Conservation (phyloP, 2,329 filamentous ascomycete genomes). For the Thermomyces lanuginosus region DNA sequence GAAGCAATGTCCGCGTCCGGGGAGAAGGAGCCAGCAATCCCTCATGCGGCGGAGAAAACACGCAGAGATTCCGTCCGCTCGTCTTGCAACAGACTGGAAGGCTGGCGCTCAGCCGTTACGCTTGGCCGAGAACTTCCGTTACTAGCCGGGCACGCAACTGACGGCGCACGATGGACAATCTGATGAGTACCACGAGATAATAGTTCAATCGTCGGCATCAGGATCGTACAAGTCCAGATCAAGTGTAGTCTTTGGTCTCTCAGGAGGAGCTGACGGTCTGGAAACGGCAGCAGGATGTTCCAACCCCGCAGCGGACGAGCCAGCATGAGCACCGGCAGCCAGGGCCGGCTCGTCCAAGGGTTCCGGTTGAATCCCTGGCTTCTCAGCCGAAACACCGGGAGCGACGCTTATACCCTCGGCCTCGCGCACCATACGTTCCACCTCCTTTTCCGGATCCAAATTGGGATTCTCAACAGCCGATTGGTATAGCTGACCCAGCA, state of each 20-base stretch:
- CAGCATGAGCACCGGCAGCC: slow-evolving; percentile 18
- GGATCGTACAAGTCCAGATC: slow-evolving; percentile 31
- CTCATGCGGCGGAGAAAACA: no score
- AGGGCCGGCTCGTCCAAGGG: slow-evolving; percentile 18
- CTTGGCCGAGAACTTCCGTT: no score
- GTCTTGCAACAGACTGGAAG: no score
- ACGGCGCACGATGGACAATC: slow-evolving; percentile 1
- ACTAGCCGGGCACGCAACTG: no score
- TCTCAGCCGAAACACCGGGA: slow-evolving; percentile 29
- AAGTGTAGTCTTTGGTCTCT: slow-evolving; percentile 23
- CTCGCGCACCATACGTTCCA: slow-evolving; percentile 33
- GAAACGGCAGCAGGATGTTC: no score
- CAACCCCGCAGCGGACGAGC: slow-evolving; percentile 10
- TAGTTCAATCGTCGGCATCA: slow-evolving; percentile 26
- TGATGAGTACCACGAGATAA: no score
- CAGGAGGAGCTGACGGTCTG: slow-evolving; percentile 8
- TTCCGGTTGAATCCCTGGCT: slow-evolving; percentile 17
- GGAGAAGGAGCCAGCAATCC: no score
- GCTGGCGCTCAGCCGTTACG: no score
- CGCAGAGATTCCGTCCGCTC: no score
- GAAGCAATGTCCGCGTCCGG: no score
- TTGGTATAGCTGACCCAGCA: slow-evolving; percentile 32
- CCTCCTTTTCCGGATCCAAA: slow-evolving; percentile 37
- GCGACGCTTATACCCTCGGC: slow-evolving; percentile 38
- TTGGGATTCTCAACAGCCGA: slow-evolving; percentile 37